These are phyloP conservation scores for Allantophomopsis cytisporea DNA, from an alignment of 2,329 filamentous ascomycete species.

Conservation along the genomic window DNA sequence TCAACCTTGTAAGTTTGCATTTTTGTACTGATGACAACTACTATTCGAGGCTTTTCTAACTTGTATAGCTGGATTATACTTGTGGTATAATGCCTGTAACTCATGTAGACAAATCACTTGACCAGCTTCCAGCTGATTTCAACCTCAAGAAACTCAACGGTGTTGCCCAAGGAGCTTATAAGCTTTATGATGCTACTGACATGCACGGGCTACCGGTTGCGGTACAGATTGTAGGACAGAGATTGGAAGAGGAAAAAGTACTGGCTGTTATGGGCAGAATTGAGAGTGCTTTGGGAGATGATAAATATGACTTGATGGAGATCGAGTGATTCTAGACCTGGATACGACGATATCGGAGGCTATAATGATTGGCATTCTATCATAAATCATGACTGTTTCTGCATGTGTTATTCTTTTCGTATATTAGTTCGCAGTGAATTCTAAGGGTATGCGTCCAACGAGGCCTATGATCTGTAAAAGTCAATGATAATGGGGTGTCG, in stretches of 20 bases:
- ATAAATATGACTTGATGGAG: constrained; percentile 36
- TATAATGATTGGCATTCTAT: neutral
- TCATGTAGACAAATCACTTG: constrained; percentile 59
- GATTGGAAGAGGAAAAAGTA: constrained; percentile 17
- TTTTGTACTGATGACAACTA: neutral
- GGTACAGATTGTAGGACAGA: constrained; percentile 21
- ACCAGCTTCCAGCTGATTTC: constrained; percentile 50
- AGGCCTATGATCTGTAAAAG: no score
- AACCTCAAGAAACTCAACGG: constrained; percentile 56
- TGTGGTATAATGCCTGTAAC: constrained; percentile 74
- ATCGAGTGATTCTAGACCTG: constrained; percentile 9
- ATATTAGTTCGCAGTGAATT: no score
- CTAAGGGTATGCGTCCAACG: no score
- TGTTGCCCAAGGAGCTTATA: constrained; percentile 72
- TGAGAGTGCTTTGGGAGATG: constrained; percentile 55
- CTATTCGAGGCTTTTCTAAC: no score
- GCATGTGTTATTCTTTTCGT: no score
- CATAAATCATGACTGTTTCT: no score
- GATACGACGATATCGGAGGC: no score
- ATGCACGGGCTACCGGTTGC: constrained; percentile 86
- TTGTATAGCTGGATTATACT: constrained; percentile 63
- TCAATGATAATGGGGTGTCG: no score
- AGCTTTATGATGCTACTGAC: constrained; percentile 64
- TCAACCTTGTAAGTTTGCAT: constrained; percentile 57
- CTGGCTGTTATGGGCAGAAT: constrained; percentile 22